These are phyloP conservation scores for Paramecium pentaurelia DNA, from an alignment of 73 alveolate genomes.

Conservation along the genomic window DNA sequence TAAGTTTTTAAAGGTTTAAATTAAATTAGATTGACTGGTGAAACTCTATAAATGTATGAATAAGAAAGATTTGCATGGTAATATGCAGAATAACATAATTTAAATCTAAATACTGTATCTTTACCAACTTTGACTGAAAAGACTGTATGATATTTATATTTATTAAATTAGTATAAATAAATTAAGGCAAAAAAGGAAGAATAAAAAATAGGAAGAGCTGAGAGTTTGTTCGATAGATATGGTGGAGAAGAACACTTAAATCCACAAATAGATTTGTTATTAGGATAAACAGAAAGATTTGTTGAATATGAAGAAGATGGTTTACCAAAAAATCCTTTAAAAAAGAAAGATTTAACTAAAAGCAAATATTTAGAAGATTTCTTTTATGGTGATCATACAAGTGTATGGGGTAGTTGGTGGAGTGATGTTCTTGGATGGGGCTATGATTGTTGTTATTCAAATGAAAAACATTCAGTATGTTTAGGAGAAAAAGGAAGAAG, in stretches of 20 bases:
- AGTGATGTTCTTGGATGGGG: slow-evolving; percentile 79
- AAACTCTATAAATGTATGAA: slow-evolving; percentile 62
- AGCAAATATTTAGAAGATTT: slow-evolving; percentile 63
- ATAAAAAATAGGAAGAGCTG: slow-evolving; percentile 61
- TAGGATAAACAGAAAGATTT: slow-evolving; percentile 9
- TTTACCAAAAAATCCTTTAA: neutral
- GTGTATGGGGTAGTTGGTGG: slow-evolving; percentile 77
- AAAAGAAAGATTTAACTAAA: slow-evolving; percentile 18
- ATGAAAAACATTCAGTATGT: slow-evolving; percentile 61
- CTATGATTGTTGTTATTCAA: slow-evolving; percentile 70
- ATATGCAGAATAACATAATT: slow-evolving; percentile 69
- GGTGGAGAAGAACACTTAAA: slow-evolving; percentile 78
- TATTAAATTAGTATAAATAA: slow-evolving; percentile 53
- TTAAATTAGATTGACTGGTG: slow-evolving; percentile 70
- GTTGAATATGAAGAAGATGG: slow-evolving; percentile 26
- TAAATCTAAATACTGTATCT: slow-evolving; percentile 76
- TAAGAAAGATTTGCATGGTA: slow-evolving; percentile 73
- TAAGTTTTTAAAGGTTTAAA: slow-evolving; percentile 71
- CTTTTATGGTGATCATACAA: slow-evolving; percentile 63
- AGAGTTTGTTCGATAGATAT: slow-evolving; percentile 65
- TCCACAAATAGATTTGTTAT: neutral
- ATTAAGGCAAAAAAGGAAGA: slow-evolving; percentile 64
- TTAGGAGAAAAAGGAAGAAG: slow-evolving; percentile 70
- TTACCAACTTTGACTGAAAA: slow-evolving; percentile 85
- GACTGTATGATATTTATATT: slow-evolving; percentile 9